Base-by-base conservation (phyloP, 2,329 filamentous ascomycete species). In the Fusarium haematococcum region DNA sequence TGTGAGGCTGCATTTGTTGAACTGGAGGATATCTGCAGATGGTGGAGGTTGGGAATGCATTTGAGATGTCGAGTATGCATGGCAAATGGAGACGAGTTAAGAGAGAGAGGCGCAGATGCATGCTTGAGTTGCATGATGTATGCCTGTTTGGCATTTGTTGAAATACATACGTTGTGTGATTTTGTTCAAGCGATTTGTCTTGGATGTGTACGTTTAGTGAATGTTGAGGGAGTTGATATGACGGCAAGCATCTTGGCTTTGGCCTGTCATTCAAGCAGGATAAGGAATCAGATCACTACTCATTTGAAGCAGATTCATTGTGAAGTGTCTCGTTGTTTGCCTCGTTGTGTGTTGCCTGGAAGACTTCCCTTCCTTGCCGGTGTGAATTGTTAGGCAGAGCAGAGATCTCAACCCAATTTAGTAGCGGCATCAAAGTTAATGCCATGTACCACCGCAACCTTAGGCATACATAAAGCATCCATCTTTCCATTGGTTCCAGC, bases 1-100 rank as follows among this genome's bases (percentile, higher is more conserved):
- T 61, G 54, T 66, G 65, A 66, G 59, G 50, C 48, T 71, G 32
- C 66, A 74, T 67, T 67, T 70, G 63, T 67, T 68, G 63, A 73
- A 58, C 33, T 64, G 61, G 66, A 58, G 52, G 65, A 41, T 56
- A 63, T 65, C 25, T 66, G 64, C 57, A 65, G 39, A 56, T 35
- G 45, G 59, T 62, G 59, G 60, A 41, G 45, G 70, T 23, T 45
- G 65, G 25, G 32, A 45, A 57, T 68, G 27, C 27, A 45, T 52
- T 52, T 13, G 48, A 50, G 45, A 52, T 52, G 48, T 32, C 6
- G 27, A 54, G 48, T 30, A 32, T 54, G 48, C 18, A 54, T 54
- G 48, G 48, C 23, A 30, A 54, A 37, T n/a, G 56, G 10, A 59
- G 33, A 25, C 20, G 37, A 39, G n/a, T 23, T 16, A 8, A n/a